Percentiles rank a stretch among this genome's conserved stretches.
Conservation (phyloP, 78 protist genomes). For the Dictyostelium firmibasis region DNA sequence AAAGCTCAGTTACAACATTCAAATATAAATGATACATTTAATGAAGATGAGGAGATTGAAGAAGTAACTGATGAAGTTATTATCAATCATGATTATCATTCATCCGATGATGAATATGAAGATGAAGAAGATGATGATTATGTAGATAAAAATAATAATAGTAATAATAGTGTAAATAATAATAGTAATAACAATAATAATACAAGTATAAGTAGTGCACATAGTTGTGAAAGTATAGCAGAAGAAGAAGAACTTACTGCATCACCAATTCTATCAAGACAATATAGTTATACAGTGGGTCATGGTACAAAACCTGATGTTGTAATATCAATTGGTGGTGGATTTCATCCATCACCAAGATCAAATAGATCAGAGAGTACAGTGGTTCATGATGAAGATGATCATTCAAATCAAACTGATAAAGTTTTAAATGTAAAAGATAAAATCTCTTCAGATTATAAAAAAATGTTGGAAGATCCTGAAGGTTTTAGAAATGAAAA, state of each 20-base stretch:
- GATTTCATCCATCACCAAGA: neutral
- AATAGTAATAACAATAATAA: neutral
- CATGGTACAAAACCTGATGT: neutral
- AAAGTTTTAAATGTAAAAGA: slow-evolving; percentile 44
- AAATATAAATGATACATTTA: neutral
- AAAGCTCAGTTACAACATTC: neutral
- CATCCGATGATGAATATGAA: slow-evolving; percentile 7
- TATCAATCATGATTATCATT: slow-evolving; percentile 22
- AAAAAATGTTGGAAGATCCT: slow-evolving; percentile 66
- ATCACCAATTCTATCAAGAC: slow-evolving; percentile 9
- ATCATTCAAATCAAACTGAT: neutral
- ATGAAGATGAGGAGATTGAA: neutral
- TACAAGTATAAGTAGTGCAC: neutral
- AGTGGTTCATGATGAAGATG: neutral
- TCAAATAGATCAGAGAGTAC: slow-evolving; percentile 51
- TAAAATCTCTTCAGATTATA: slow-evolving; percentile 63
- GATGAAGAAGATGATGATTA: slow-evolving; percentile 3
- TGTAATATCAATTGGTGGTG: neutral
- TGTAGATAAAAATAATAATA: neutral
- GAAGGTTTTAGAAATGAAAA: slow-evolving; percentile 67
- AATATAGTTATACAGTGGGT: neutral
- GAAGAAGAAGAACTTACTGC: slow-evolving; percentile 44
- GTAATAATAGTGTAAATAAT: neutral
- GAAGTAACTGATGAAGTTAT: slow-evolving; percentile 40
- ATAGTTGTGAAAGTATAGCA: slow-evolving; percentile 15